A percentile compares a stretch with the other conserved stretches of the same genome.
Evolutionary conservation across 257 asterid genomes (phyloP).

Genomic region (Ajuga chamaepitys): DNA sequence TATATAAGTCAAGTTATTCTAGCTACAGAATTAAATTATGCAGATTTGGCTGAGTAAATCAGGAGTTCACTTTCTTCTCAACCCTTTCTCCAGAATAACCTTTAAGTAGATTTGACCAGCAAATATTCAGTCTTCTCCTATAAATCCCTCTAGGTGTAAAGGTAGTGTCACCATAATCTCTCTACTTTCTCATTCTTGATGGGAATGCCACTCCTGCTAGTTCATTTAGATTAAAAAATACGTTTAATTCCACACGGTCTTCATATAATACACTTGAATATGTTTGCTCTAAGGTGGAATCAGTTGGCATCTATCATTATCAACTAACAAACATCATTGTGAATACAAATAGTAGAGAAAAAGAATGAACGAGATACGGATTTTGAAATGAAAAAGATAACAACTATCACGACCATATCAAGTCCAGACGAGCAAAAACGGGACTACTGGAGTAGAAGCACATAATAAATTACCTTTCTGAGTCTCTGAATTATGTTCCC

Average conservation of each 20-base stretch:
- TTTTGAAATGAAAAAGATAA: neutral
- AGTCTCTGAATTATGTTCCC: constrained; percentile 54
- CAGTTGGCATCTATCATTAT: neutral
- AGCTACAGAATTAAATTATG: neutral
- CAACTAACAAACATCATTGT: neutral
- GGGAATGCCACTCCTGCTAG: neutral
- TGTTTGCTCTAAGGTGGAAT: neutral
- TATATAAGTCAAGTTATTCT: neutral
- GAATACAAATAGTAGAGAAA: neutral
- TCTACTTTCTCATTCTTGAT: neutral
- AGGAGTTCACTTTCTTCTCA: neutral
- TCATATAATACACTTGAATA: neutral
- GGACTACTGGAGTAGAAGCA: neutral
- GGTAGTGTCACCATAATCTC: neutral
- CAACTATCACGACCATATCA: neutral
- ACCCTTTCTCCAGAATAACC: neutral
- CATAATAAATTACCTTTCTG: constrained; percentile 47
- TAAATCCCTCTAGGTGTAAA: neutral
- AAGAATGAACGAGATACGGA: neutral
- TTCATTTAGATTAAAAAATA: neutral
- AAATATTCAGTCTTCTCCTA: neutral
- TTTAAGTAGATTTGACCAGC: constrained; percentile 1
- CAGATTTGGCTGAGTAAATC: neutral
- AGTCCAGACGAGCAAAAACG: neutral
- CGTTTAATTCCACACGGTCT: neutral